A percentile compares a stretch with the other conserved stretches of the same genome.
Conservation (phyloP, 768 basidiomycete genomes). For the Tylopilus plumbeoviolaceoides region DNA sequence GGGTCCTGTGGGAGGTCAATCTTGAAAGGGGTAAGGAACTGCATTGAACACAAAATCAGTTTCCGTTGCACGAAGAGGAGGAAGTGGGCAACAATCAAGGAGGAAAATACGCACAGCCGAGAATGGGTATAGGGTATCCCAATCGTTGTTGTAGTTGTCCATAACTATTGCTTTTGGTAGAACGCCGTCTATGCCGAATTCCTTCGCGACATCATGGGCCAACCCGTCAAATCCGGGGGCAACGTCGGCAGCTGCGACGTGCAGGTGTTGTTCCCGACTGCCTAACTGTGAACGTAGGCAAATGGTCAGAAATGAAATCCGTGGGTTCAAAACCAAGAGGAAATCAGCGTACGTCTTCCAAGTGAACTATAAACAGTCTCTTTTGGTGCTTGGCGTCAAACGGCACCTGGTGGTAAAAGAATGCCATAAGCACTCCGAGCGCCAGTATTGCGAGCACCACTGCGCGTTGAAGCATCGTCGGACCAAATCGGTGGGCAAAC, state of each 20-base stretch:
- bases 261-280: conserved; percentile 66
- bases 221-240: conserved; percentile 71
- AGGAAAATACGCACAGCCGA: conserved; percentile 45
- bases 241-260: conserved; percentile 78
- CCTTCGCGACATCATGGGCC: conserved; percentile 54
- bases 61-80: neutral
- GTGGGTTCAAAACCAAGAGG: neutral
- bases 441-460: conserved; percentile 44
- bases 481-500: conserved; percentile 70
- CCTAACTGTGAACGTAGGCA: conserved; percentile 48
- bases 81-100: neutral
- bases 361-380: conserved; percentile 75
- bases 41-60: neutral
- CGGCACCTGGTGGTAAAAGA: conserved; percentile 56
- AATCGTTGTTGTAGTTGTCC: conserved; percentile 79
- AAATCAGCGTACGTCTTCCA: conserved; percentile 68
- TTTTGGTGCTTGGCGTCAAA: conserved; percentile 89
- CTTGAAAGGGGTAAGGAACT: conserved; percentile 86
- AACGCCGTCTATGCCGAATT: conserved; percentile 49
- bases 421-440: conserved; percentile 49
- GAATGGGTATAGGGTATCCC: conserved; percentile 84
- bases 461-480: conserved; percentile 31
- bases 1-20: conserved; percentile 56
- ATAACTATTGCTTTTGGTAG: conserved; percentile 49
- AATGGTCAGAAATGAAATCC: conserved; percentile 4